These are phyloP conservation scores for Triangularia setosa DNA, from an alignment of 2,329 filamentous ascomycete genomes.

Conservation along the genomic window DNA sequence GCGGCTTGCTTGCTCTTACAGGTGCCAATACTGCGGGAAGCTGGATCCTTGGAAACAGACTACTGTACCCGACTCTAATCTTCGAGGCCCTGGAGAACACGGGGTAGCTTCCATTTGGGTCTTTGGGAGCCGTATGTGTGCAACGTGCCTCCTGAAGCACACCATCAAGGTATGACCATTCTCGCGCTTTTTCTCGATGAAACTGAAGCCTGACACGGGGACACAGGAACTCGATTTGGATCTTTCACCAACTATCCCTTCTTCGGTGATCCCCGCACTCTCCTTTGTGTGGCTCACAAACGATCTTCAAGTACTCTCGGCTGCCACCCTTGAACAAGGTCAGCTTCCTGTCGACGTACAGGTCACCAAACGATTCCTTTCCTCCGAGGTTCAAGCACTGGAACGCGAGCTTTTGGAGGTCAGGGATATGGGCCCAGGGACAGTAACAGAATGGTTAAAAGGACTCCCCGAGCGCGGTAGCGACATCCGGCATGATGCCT, in stretches of 20 bases:
- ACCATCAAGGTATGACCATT: constrained; percentile 58
- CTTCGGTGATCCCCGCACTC: constrained; percentile 62
- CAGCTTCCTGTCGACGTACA: constrained; percentile 44
- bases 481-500: constrained; percentile 55
- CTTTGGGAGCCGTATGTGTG: constrained; percentile 65
- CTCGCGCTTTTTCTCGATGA: not conserved
- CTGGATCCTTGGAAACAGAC: constrained; percentile 26
- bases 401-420: constrained; percentile 60
- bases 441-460: constrained; percentile 75
- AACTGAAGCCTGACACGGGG: constrained; percentile 20
- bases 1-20: constrained; percentile 58
- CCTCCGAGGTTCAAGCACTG: constrained; percentile 58
- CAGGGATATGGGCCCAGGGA: constrained; percentile 61
- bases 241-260: constrained; percentile 57
- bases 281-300: constrained; percentile 63
- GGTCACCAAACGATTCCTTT: constrained; percentile 64
- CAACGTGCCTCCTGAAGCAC: constrained; percentile 56
- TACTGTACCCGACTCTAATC: constrained; percentile 32
- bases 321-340: constrained; percentile 50
- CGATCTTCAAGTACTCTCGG: constrained; percentile 57
- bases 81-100: constrained; percentile 59
- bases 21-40: constrained; percentile 66
- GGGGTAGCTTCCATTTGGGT: constrained; percentile 66
- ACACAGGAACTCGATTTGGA: constrained; percentile 66
- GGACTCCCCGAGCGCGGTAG: constrained; percentile 63